Evolutionary conservation across 768 basidiomycete genomes (phyloP).

Genomic region (Amanita fuliginea): DNA sequence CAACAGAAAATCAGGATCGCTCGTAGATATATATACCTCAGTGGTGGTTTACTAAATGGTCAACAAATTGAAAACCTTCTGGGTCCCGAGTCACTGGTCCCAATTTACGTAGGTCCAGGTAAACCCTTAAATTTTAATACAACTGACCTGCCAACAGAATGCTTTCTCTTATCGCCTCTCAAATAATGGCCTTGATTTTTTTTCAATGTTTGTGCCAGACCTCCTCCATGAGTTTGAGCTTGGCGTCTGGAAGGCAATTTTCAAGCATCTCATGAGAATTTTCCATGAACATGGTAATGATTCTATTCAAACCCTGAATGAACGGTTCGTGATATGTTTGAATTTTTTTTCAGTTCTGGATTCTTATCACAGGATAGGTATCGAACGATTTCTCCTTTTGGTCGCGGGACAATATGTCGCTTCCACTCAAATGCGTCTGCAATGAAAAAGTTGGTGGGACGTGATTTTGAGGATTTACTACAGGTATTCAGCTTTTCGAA

Average conservation of each 20-base stretch:
- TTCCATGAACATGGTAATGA: slow-evolving; percentile 12
- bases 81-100: slow-evolving; percentile 11
- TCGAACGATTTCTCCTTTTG: slow-evolving; percentile 18
- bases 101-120: slow-evolving; percentile 18
- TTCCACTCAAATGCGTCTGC: slow-evolving; percentile 23
- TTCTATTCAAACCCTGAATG: slow-evolving; percentile 13
- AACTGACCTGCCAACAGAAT: slow-evolving; percentile 9
- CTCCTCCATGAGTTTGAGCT: background rate
- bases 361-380: slow-evolving; percentile 12
- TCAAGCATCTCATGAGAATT: slow-evolving; percentile 23
- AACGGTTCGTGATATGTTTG: slow-evolving; percentile 7
- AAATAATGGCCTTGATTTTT: slow-evolving; percentile 16
- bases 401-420: slow-evolving; percentile 20
- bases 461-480: slow-evolving; percentile 31
- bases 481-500: slow-evolving; percentile 18
- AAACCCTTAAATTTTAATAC: slow-evolving; percentile 13
- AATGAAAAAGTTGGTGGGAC: slow-evolving; percentile 19
- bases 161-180: slow-evolving; percentile 17
- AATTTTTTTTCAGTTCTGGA: too few species aligned
- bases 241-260: slow-evolving; percentile 21
- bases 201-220: slow-evolving; percentile 18
- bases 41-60: slow-evolving; percentile 12
- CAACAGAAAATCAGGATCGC: slow-evolving; percentile 10
- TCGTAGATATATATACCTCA: slow-evolving; percentile 14
- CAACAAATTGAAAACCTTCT: slow-evolving; percentile 12